Evolutionary conservation across 495 filamentous ascomycete genomes (phyloP), one percentile per base, ranked within the genome.

Genomic region (Lasiosphaeria ovina): DNA sequence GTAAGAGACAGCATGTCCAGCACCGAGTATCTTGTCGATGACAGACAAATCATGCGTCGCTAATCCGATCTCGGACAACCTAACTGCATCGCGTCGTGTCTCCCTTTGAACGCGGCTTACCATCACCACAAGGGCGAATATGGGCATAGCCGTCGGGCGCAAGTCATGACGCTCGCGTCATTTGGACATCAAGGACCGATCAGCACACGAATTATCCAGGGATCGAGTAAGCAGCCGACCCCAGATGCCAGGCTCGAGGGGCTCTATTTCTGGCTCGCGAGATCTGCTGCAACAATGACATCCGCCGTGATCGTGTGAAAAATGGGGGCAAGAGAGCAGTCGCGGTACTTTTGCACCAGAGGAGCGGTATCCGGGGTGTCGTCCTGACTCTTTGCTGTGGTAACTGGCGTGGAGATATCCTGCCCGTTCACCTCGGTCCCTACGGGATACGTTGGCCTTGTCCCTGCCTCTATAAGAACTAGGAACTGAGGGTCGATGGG

Each of bases 401-500:
- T 57, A 14, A 38, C 57, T 5, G 59, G 62, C 32, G 72, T 71
- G 31, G 69, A 76, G 16, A 77, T 74, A 49, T 79, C 74, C 58
- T 79, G 63, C 3, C 78, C 77, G 52, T 81, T 77, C 49, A 83
- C 76, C 38, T 73, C 57, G 8, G 77, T 81, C 1, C 79, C 77
- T 58, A 75, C 74, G 9, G 77, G 82, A 58, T 84, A 83, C 17
- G 67, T 69, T 12, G 81, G 80, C 60, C 72, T 63, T 65, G 70
- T 74, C 24, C 82, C 82, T 11, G 78, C 79, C 66, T 84, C 82
- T 42, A 84, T 74, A 55, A 84, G 58, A 60, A 81, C 76, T 24
- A 81, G 71, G 51, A 84, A 84, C 62, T 84, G 82, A 16, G 81
- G 91, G 79, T 98, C 94, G 62, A 98, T 89, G 7, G 95, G 94